Conservation (phyloP, 2,329 filamentous ascomycete genomes). For the Aspergillus phoenicis region DNA sequence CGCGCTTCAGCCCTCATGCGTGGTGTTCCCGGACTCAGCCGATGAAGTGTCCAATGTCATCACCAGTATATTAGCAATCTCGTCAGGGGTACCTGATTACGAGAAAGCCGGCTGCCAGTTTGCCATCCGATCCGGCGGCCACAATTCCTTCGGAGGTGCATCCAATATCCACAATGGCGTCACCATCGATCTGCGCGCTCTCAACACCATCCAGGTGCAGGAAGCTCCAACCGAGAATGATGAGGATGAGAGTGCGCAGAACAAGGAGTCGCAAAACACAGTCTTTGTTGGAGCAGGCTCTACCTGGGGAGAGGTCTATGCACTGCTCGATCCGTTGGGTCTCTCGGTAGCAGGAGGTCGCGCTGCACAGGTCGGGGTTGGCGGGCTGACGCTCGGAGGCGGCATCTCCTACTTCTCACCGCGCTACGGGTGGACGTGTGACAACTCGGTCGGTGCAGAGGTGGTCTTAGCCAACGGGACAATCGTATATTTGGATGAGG, state of each 20-base stretch:
- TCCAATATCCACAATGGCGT: constrained; percentile 19
- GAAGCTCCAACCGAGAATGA: neutral
- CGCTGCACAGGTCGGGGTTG: constrained; percentile 29
- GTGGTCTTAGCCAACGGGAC: constrained; percentile 51
- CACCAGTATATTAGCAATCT: too few relatives aligned
- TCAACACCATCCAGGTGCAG: constrained; percentile 17
- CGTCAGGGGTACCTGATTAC: too few relatives aligned
- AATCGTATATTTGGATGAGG: constrained; percentile 43
- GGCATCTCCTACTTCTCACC: constrained; percentile 24
- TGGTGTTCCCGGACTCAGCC: too few relatives aligned
- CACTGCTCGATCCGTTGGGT: constrained; percentile 17
- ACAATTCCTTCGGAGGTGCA: constrained; percentile 11
- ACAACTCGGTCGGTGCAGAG: constrained; percentile 43
- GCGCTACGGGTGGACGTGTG: constrained; percentile 19
- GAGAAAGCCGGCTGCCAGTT: constrained; percentile 4
- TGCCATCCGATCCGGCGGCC: constrained; percentile 21
- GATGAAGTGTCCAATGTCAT: too few relatives aligned
- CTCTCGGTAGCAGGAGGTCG: constrained; percentile 29
- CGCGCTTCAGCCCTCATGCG: too few relatives aligned
- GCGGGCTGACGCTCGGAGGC: constrained; percentile 24
- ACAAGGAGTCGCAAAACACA: neutral
- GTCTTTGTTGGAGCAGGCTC: constrained; percentile 14
- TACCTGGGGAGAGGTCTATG: constrained; percentile 21
- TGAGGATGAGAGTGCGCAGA: too few relatives aligned
- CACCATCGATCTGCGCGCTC: constrained; percentile 17